Conservation (phyloP, 2,329 filamentous ascomycete genomes). For the Neofusicoccum sp. region DNA sequence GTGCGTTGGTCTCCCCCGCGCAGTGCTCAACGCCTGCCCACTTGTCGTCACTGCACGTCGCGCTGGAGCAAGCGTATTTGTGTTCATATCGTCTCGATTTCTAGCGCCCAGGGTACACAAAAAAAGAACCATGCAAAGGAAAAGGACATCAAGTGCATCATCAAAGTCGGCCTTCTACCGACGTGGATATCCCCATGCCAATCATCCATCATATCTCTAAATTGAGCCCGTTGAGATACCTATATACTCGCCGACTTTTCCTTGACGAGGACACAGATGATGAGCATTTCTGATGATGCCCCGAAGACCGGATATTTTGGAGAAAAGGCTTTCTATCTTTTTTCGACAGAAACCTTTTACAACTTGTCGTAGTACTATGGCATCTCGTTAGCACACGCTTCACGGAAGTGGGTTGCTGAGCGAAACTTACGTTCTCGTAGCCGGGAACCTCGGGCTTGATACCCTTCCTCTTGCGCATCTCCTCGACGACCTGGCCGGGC, state of each 20-base stretch:
- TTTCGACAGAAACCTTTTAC: conserved; percentile 58
- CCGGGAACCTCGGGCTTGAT: conserved; percentile 93
- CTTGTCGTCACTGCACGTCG: no score
- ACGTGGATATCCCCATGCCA: conserved; percentile 18
- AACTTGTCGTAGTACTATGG: conserved; percentile 97
- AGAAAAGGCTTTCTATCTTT: conserved; percentile 44
- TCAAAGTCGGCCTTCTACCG: conserved; percentile 18
- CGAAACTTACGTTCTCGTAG: conserved; percentile 83
- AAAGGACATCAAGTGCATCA: conserved; percentile 20
- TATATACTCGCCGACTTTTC: conserved; percentile 19
- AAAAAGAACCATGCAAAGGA: conserved; percentile 22
- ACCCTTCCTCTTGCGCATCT: conserved; percentile 99
- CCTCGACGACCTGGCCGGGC: conserved; percentile 77
- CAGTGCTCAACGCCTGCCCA: no score
- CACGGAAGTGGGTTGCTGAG: background rate
- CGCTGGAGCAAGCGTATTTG: no score
- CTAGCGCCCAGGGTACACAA: conserved; percentile 22
- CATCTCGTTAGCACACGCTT: conserved; percentile 41
- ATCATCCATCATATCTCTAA: conserved; percentile 35
- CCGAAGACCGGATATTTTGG: conserved; percentile 26
- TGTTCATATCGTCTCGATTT: conserved; percentile 23
- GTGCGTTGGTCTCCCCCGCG: background rate
- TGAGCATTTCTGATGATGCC: conserved; percentile 36
- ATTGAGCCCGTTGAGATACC: conserved; percentile 31
- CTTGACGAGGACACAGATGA: conserved; percentile 31